These are phyloP conservation scores for Talaromyces sp. DNA, from an alignment of 2,329 filamentous ascomycete species.

Conservation along the genomic window DNA sequence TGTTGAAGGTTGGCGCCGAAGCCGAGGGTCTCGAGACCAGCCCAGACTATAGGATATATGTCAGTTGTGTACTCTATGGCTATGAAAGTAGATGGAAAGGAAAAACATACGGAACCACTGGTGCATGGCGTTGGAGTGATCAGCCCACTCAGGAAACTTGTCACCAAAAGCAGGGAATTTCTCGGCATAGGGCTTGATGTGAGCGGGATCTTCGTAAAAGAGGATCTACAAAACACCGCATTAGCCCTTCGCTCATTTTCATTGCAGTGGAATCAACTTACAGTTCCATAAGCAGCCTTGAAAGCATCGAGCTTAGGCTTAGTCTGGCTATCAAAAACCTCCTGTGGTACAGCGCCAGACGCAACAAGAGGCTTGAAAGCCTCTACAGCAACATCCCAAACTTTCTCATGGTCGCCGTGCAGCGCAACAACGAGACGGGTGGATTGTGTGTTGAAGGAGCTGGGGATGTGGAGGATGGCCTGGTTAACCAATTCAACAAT, in stretches of 20 bases:
- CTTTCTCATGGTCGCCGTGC: slow-evolving; percentile 76
- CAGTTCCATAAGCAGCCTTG: slow-evolving; percentile 70
- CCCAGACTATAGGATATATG: slow-evolving; percentile 58
- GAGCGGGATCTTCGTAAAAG: slow-evolving; percentile 77
- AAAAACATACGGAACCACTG: slow-evolving; percentile 59
- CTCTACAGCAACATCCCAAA: slow-evolving; percentile 72
- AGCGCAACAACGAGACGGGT: slow-evolving; percentile 75
- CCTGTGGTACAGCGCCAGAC: slow-evolving; percentile 43
- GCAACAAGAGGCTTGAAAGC: slow-evolving; percentile 67
- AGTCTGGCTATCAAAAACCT: slow-evolving; percentile 53
- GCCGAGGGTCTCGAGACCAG: slow-evolving; percentile 75
- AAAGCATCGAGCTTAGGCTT: slow-evolving; percentile 56
- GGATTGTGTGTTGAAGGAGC: slow-evolving; percentile 84
- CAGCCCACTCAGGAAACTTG: slow-evolving; percentile 72
- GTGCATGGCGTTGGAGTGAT: slow-evolving; percentile 76
- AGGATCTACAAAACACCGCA: slow-evolving; percentile 50
- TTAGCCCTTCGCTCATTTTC: neutral
- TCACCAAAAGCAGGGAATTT: slow-evolving; percentile 72
- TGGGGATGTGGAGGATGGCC: slow-evolving; percentile 67
- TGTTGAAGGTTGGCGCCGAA: slow-evolving; percentile 88
- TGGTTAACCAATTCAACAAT: slow-evolving; percentile 37
- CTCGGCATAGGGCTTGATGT: slow-evolving; percentile 63
- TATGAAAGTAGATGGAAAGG: neutral
- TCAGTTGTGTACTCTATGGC: neutral
- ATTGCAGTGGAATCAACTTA: slow-evolving; percentile 42